These are phyloP conservation scores for Phylloporus sp. DNA, from an alignment of 1,284 basidiomycete genomes.

Conservation along the genomic window DNA sequence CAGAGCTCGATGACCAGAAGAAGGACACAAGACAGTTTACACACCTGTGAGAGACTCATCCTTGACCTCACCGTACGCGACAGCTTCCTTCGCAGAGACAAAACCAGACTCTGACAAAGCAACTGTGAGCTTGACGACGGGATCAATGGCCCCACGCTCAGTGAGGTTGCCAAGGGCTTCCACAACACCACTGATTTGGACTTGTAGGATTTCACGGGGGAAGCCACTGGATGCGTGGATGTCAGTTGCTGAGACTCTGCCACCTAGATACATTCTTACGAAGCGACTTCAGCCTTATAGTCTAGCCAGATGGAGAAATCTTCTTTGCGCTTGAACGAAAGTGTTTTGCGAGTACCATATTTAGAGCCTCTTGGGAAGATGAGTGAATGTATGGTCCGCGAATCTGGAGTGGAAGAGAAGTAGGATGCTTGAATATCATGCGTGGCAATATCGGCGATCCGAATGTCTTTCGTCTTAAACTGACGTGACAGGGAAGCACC, in stretches of 20 bases:
- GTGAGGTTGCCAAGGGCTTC: slow-evolving; percentile 79
- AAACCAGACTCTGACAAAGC: slow-evolving; percentile 85
- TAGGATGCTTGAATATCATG: slow-evolving; percentile 83
- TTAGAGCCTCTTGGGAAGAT: slow-evolving; percentile 80
- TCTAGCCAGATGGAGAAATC: slow-evolving; percentile 78
- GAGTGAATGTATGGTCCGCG: slow-evolving; percentile 71
- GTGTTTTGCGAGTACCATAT: slow-evolving; percentile 78
- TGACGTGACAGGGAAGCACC: slow-evolving; percentile 89
- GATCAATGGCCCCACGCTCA: slow-evolving; percentile 69
- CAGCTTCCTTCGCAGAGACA: slow-evolving; percentile 74
- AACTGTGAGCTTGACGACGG: slow-evolving; percentile 81
- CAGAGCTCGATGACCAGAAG: slow-evolving; percentile 17
- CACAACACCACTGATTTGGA: slow-evolving; percentile 66
- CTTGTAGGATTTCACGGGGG: slow-evolving; percentile 71
- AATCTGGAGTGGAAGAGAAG: slow-evolving; percentile 60
- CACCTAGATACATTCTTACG: slow-evolving; percentile 47
- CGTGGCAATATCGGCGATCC: slow-evolving; percentile 73
- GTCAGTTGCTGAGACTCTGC: slow-evolving; percentile 4
- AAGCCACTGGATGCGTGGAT: slow-evolving; percentile 51
- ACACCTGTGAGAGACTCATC: slow-evolving; percentile 76
- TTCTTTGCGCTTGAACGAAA: slow-evolving; percentile 78
- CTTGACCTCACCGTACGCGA: slow-evolving; percentile 78
- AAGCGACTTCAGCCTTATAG: slow-evolving; percentile 63
- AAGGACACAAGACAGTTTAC: slow-evolving; percentile 21
- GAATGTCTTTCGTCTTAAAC: slow-evolving; percentile 96